These are phyloP conservation scores for Picea glauca DNA, from an alignment of 75 land plant species.

Conservation along the genomic window DNA sequence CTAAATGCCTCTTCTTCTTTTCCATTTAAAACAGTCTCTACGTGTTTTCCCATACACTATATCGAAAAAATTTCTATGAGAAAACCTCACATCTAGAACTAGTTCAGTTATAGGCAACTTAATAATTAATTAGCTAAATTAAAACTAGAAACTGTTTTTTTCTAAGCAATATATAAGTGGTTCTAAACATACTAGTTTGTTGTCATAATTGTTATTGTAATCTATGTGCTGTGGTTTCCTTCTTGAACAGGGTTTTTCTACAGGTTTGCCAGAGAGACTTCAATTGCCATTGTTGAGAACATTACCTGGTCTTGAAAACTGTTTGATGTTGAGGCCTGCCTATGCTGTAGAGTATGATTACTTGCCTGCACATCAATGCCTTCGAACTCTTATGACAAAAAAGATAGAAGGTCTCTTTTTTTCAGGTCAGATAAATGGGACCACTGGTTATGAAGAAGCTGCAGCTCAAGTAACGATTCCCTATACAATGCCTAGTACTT, in stretches of 20 bases:
- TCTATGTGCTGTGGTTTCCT: conserved; percentile 2
- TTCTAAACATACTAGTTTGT: background rate
- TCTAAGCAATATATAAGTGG: background rate
- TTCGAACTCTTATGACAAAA: conserved; percentile 92
- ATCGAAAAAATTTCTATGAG: background rate
- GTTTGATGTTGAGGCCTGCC: conserved; percentile 95
- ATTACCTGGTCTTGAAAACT: conserved; percentile 90
- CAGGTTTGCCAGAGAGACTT: conserved; percentile 91
- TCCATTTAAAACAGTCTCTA: background rate
- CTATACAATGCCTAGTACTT: background rate
- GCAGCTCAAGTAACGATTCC: conserved; percentile 80
- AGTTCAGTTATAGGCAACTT: background rate
- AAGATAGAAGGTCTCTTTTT: conserved; percentile 88
- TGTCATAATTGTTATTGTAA: background rate
- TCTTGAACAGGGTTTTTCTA: conserved; percentile 82
- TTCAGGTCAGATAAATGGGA: conserved; percentile 98
- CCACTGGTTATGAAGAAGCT: conserved; percentile 99
- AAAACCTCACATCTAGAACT: background rate
- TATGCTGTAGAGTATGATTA: conserved; percentile 99
- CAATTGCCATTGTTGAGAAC: conserved; percentile 86
- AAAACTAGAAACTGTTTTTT: background rate
- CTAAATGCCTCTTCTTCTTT: background rate
- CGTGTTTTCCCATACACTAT: background rate
- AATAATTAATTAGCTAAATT: background rate
- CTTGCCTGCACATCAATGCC: conserved; percentile 91